A percentile compares a stretch with the other conserved stretches of the same genome.
Conservation (phyloP, 2,329 filamentous ascomycete genomes). For the Pseudogymnoascus sp. region DNA sequence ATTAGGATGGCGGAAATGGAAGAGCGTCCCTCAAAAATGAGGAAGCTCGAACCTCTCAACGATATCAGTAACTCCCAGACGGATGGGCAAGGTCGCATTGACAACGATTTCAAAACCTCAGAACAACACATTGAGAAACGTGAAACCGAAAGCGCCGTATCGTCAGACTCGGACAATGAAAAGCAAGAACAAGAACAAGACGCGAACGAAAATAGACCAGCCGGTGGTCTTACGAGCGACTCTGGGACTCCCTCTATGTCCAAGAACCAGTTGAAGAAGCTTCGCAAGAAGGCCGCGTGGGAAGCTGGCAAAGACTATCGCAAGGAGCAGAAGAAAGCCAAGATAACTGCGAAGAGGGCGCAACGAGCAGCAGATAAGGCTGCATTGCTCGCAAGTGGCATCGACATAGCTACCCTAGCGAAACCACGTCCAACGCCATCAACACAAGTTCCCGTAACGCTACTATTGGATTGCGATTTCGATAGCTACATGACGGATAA, state of each 20-base stretch:
- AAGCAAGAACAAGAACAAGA: conserved; percentile 10
- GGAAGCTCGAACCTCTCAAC: conserved; percentile 17
- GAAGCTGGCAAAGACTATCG: conserved; percentile 60
- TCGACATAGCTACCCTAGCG: conserved; percentile 28
- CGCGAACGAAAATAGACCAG: not conserved
- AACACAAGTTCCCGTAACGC: conserved; percentile 61
- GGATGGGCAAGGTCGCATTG: not conserved
- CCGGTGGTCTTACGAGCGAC: not conserved
- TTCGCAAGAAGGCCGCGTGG: conserved; percentile 64
- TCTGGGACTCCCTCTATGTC: conserved; percentile 46
- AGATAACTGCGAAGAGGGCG: conserved; percentile 41
- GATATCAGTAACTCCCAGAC: not conserved
- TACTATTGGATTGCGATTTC: conserved; percentile 88
- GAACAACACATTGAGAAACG: not conserved
- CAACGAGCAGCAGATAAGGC: conserved; percentile 40
- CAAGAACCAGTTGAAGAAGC: conserved; percentile 79
- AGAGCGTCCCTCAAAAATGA: conserved; percentile 25
- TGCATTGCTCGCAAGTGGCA: conserved; percentile 33
- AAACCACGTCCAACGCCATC: conserved; percentile 18
- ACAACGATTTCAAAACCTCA: conserved; percentile 6
- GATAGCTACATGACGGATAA: conserved; percentile 83
- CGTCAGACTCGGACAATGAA: not conserved
- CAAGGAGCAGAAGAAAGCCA: conserved; percentile 43
- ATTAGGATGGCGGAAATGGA: conserved; percentile 22
- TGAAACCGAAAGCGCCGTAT: not conserved